These are phyloP conservation scores for Sporothrix sp. DNA, from an alignment of 2,329 filamentous ascomycete genomes.

Conservation along the genomic window DNA sequence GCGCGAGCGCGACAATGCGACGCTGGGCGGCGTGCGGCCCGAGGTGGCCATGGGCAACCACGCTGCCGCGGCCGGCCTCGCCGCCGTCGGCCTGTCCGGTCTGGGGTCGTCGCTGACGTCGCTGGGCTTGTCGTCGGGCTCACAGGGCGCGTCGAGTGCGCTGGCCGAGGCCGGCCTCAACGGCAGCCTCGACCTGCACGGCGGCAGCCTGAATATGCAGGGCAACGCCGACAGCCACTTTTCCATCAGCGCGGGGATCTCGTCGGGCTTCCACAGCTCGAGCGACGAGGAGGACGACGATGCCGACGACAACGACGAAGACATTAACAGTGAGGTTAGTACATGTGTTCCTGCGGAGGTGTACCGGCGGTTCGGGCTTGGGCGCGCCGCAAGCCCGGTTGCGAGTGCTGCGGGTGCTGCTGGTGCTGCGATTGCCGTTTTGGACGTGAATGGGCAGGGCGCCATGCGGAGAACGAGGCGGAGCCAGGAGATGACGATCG, in stretches of 20 bases:
- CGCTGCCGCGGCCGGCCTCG: slow-evolving; percentile 39
- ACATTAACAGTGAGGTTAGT: slow-evolving; percentile 59
- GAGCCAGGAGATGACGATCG: too few species aligned
- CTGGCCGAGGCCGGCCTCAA: slow-evolving; percentile 75
- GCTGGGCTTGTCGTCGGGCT: slow-evolving; percentile 24
- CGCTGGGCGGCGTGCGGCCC: slow-evolving; percentile 86
- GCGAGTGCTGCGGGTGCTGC: too few species aligned
- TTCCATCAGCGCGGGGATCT: slow-evolving; percentile 59
- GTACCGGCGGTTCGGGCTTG: too few species aligned
- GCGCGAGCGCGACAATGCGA: slow-evolving; percentile 93
- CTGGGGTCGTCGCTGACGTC: slow-evolving; percentile 31
- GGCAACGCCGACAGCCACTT: slow-evolving; percentile 56
- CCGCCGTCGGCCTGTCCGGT: slow-evolving; percentile 39
- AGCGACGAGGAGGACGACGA: slow-evolving; percentile 96
- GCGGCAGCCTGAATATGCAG: slow-evolving; percentile 7
- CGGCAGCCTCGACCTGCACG: slow-evolving; percentile 58
- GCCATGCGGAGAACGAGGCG: too few species aligned
- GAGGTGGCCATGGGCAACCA: slow-evolving; percentile 80
- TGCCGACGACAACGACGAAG: slow-evolving; percentile 73
- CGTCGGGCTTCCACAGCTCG: slow-evolving; percentile 86
- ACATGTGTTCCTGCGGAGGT: too few species aligned
- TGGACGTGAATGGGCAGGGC: too few species aligned
- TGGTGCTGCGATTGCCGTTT: too few species aligned
- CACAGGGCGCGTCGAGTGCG: slow-evolving; percentile 48
- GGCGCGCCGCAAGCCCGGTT: too few species aligned